Percentiles rank a stretch among this genome's conserved stretches.
phyloP scores from a whole-genome alignment of 1,284 basidiomycete genomes.

The Inonotus hispidus region DNA sequence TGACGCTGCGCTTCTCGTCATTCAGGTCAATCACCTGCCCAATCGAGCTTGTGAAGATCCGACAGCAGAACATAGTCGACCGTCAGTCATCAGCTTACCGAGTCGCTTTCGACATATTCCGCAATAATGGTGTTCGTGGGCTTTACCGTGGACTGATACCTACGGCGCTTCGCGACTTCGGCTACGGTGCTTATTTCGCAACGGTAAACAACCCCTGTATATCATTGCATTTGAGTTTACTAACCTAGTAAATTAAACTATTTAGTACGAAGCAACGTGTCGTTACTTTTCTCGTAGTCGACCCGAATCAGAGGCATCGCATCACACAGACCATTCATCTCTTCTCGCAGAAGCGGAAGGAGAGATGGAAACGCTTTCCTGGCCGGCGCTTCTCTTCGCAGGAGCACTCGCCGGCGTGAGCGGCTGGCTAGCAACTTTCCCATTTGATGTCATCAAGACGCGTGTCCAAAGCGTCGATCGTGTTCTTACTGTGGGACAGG shows the following conservation, averaged over 20 bases:
- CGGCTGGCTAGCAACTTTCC: constrained; percentile 74
- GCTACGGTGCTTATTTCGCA: constrained; percentile 81
- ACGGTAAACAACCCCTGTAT: constrained; percentile 40
- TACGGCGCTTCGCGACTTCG: constrained; percentile 70
- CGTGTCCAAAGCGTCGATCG: constrained; percentile 57
- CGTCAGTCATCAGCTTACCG: constrained; percentile 38
- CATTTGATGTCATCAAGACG: constrained; percentile 84
- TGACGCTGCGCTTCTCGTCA: constrained; percentile 1
- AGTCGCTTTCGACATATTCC: constrained; percentile 51
- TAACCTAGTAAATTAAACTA: constrained; percentile 16
- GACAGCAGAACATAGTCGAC: constrained; percentile 60
- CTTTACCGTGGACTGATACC: constrained; percentile 73
- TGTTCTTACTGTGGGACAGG: neutral
- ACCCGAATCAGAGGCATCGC: constrained; percentile 11
- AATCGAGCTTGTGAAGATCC: constrained; percentile 82
- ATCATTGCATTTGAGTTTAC: neutral
- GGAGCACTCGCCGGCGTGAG: constrained; percentile 75
- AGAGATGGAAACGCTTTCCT: constrained; percentile 40
- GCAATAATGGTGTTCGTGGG: constrained; percentile 52
- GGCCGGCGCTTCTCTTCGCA: constrained; percentile 62
- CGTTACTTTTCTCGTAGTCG: constrained; percentile 43
- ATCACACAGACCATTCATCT: constrained; percentile 30
- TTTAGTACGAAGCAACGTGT: constrained; percentile 69
- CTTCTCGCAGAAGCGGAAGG: constrained; percentile 43
- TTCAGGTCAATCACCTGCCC: constrained; percentile 72